Base-by-base conservation (phyloP, 805 yeast genomes). In the Starmera amethionina region DNA sequence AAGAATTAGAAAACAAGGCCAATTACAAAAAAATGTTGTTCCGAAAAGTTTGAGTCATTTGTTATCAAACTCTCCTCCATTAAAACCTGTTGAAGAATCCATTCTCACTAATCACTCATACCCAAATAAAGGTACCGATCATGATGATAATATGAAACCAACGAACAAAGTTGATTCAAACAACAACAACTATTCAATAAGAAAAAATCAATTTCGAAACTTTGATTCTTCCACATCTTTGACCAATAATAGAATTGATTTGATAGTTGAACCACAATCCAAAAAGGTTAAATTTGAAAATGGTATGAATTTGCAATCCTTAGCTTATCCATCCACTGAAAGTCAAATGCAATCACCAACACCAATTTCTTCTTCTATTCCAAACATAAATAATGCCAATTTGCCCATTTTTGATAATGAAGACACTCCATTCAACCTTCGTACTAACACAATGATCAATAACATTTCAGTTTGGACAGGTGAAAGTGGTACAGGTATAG, bases 401-500 rank as follows among this genome's bases (percentile, higher is more conserved):
- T 45, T 25, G 38, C 44, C 28, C 32, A 49, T 3, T 14, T 48
- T 27, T 16, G 48, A 45, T 30, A 37, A 42, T 7, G 55, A 49
- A 29, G 22, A 36, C 19, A 46, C 53, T 6, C 48, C 56, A 5
- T 57, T 54, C 40, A 54, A 54, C 35, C 73, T 70, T 12, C 67
- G 79, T 22, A 72, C 80, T 1, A 75, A 73, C 33, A 70, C 70
- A 29, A 76, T 76, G 82, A 76, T 76, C 49, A 74, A 65, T 50
- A 74, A 75, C 48, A 76, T 76, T 31, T 73, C 79, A 0, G 71
- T 70, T 1, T 76, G 82, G 82, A 75, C 80, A 0, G 74, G 70
- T 15, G 70, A 66, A 4, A 67, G 67, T 29, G 70, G 68, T 13
- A 22, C 27, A 22, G 27, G 27, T 22, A 22, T 22, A 22, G 27